Evolutionary conservation across 495 filamentous ascomycete species (phyloP).

Genomic region (Daldinia loculata): DNA sequence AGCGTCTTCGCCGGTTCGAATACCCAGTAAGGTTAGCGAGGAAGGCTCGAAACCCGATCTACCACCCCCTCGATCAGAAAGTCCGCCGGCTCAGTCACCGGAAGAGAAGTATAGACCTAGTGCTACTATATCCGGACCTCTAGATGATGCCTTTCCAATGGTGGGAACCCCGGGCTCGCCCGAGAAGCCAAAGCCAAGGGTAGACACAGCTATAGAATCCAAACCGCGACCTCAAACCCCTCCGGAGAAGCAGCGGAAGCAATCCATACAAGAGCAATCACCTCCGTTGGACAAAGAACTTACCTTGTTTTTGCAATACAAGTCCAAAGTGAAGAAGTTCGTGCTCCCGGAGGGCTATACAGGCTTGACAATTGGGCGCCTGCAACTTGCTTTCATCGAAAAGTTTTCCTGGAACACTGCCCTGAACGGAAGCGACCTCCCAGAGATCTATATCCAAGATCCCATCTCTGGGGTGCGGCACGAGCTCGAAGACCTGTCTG

Average conservation of each 20-base stretch:
- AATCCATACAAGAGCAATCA: slow-evolving; percentile 65
- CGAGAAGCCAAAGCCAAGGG: slow-evolving; percentile 43
- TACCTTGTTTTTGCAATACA: slow-evolving; percentile 96
- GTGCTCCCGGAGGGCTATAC: slow-evolving; percentile 83
- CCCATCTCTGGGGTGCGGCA: slow-evolving; percentile 92
- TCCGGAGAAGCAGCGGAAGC: slow-evolving; percentile 52
- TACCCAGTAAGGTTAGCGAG: slow-evolving; percentile 73
- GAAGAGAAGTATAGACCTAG: slow-evolving; percentile 67
- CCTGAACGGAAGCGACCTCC: slow-evolving; percentile 89
- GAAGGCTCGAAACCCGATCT: slow-evolving; percentile 56
- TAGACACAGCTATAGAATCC: slow-evolving; percentile 33
- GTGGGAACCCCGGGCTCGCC: slow-evolving; percentile 44
- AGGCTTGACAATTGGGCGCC: slow-evolving; percentile 81
- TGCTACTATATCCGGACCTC: slow-evolving; percentile 61
- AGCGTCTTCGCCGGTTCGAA: slow-evolving; percentile 69
- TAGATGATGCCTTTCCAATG: slow-evolving; percentile 50
- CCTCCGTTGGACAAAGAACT: slow-evolving; percentile 86
- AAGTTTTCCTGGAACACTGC: slow-evolving; percentile 99
- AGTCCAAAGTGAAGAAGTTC: slow-evolving; percentile 96
- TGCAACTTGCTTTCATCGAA: slow-evolving; percentile 98
- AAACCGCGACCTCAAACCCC: slow-evolving; percentile 46
- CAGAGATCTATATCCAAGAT: slow-evolving; percentile 98
- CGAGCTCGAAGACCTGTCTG: slow-evolving; percentile 91
- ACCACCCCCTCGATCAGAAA: slow-evolving; percentile 51
- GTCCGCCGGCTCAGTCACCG: slow-evolving; percentile 63